Evolutionary conservation across 2,329 filamentous ascomycete species (phyloP).

Genomic region (Botrytis deweyae): DNA sequence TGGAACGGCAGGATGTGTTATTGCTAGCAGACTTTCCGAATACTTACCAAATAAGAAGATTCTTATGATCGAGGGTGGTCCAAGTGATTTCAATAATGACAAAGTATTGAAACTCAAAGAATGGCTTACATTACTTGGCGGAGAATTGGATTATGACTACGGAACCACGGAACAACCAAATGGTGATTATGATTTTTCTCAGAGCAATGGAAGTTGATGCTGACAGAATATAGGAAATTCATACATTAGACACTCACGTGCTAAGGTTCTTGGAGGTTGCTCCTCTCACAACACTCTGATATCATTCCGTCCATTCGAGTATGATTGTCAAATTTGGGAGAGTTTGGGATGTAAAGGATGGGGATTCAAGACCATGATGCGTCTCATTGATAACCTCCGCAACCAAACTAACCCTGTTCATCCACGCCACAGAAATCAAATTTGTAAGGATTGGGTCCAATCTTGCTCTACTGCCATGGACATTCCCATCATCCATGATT

Average conservation of each 20-base stretch:
- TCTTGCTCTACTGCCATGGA: constrained; percentile 75
- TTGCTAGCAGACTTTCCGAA: constrained; percentile 55
- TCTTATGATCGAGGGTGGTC: constrained; percentile 83
- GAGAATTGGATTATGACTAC: constrained; percentile 90
- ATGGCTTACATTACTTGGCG: constrained; percentile 81
- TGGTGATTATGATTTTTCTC: constrained; percentile 63
- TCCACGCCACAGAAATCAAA: constrained; percentile 79
- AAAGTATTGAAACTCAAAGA: constrained; percentile 82
- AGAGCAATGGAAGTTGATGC: constrained; percentile 15
- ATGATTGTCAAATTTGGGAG: constrained; percentile 84
- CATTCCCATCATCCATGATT: constrained; percentile 80
- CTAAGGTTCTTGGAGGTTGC: constrained; percentile 89
- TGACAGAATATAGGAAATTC: constrained; percentile 66
- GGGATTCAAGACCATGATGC: constrained; percentile 82
- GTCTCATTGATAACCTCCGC: constrained; percentile 77
- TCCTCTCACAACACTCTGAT: constrained; percentile 94
- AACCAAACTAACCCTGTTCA: constrained; percentile 92
- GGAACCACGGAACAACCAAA: constrained; percentile 82
- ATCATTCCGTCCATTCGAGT: constrained; percentile 86
- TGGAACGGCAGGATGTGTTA: constrained; percentile 50
- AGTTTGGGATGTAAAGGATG: constrained; percentile 78
- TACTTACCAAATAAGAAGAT: constrained; percentile 81
- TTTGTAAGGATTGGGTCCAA: constrained; percentile 87
- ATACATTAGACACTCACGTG: constrained; percentile 85
- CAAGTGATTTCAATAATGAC: constrained; percentile 85